Evolutionary conservation across 2,329 filamentous ascomycete genomes (phyloP).

Genomic region (Tolypocladium sp.): DNA sequence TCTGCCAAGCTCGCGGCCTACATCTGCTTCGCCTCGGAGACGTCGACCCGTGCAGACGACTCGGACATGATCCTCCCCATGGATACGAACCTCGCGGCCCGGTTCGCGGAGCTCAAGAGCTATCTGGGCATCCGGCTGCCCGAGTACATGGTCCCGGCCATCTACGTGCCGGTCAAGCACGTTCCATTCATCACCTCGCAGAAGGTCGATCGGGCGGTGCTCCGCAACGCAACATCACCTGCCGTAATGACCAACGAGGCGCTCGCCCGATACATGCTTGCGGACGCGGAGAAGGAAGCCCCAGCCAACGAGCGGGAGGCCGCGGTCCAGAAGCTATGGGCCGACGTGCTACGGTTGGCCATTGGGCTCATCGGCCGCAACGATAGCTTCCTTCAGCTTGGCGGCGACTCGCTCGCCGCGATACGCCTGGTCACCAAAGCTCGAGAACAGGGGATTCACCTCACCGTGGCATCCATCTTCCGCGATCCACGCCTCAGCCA

Average conservation of each 20-base stretch:
- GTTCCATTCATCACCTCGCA: slow-evolving; percentile 7
- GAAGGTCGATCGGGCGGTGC: slow-evolving; percentile 8
- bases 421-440: background rate
- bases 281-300: background rate
- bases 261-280: background rate
- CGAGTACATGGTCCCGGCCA: slow-evolving; percentile 2
- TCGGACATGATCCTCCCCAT: background rate
- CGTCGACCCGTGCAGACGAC: background rate
- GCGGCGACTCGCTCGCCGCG: slow-evolving; percentile 1
- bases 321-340: slow-evolving; percentile 1
- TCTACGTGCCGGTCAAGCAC: slow-evolving; percentile 3
- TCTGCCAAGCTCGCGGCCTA: background rate
- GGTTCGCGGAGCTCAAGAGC: background rate
- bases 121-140: slow-evolving; percentile 1
- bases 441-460: background rate
- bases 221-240: background rate
- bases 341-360: slow-evolving; percentile 1
- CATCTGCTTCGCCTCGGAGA: background rate
- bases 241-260: background rate
- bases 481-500: background rate
- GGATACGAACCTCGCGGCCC: background rate
- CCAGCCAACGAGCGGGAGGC: background rate
- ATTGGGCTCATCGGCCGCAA: background rate
- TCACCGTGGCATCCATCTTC: background rate
- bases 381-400: background rate